A percentile compares a stretch with the other conserved stretches of the same genome.
phyloP scores from a whole-genome alignment of 208 protist genomes.

The Trypanosoma caninum region DNA sequence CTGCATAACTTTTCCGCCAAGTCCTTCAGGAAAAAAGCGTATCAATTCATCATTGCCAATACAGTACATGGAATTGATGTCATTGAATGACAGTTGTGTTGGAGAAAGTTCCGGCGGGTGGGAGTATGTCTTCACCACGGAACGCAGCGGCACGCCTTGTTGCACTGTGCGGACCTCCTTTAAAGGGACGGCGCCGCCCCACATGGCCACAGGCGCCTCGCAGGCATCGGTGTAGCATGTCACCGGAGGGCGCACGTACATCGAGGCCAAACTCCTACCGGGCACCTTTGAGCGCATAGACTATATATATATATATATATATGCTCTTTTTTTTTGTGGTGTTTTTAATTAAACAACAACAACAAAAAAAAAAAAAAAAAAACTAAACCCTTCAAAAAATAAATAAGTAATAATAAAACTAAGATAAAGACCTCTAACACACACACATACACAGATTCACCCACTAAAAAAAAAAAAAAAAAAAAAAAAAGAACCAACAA shows the following conservation, averaged over 20 bases:
- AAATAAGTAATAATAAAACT: neutral
- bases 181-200: slow-evolving; percentile 80
- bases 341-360: slow-evolving; percentile 2
- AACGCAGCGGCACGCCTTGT: slow-evolving; percentile 42
- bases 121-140: slow-evolving; percentile 70
- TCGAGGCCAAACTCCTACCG: slow-evolving; percentile 42
- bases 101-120: slow-evolving; percentile 73
- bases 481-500: neutral
- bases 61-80: slow-evolving; percentile 91
- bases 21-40: slow-evolving; percentile 80
- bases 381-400: neutral
- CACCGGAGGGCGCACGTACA: slow-evolving; percentile 54
- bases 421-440: neutral
- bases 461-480: neutral
- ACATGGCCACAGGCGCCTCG: slow-evolving; percentile 83
- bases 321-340: no score
- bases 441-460: no score
- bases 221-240: slow-evolving; percentile 85
- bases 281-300: slow-evolving; percentile 48
- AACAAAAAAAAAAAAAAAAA: slow-evolving; percentile 9
- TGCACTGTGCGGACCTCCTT: slow-evolving; percentile 59
- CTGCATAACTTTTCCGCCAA: slow-evolving; percentile 89
- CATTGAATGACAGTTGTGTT: slow-evolving; percentile 63
- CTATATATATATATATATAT: no score
- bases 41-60: slow-evolving; percentile 87